phyloP scores from a whole-genome alignment of 345 rosid genomes.

The Acer campestre region DNA sequence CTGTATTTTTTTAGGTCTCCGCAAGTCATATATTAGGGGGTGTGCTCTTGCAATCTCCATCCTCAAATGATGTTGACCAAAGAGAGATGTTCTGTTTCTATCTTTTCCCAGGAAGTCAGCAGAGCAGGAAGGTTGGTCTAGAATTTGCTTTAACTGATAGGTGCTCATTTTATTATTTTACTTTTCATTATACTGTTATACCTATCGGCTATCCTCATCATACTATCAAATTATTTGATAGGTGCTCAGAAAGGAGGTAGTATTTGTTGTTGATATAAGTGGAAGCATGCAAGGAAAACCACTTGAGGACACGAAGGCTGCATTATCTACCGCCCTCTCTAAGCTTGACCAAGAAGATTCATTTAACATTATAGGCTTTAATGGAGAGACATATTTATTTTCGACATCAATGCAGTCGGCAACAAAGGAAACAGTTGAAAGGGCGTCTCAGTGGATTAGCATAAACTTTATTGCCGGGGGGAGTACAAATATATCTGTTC shows the following conservation, averaged over 20 bases:
- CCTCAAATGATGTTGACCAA: slow-evolving; percentile 71
- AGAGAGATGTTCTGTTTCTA: slow-evolving; percentile 75
- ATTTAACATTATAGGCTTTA: slow-evolving; percentile 81
- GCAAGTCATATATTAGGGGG: slow-evolving; percentile 64
- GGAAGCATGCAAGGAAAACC: slow-evolving; percentile 84
- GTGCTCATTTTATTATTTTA: not conserved
- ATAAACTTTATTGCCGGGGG: slow-evolving; percentile 60
- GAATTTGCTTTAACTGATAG: slow-evolving; percentile 6
- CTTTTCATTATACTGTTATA: slow-evolving; percentile 16
- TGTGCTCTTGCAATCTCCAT: slow-evolving; percentile 78
- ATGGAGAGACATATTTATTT: slow-evolving; percentile 62
- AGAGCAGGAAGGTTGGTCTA: slow-evolving; percentile 54
- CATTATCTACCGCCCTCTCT: slow-evolving; percentile 55
- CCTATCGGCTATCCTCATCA: slow-evolving; percentile 28
- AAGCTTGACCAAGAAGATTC: slow-evolving; percentile 71
- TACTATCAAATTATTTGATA: slow-evolving; percentile 31
- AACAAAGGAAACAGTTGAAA: slow-evolving; percentile 59
- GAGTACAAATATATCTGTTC: slow-evolving; percentile 68
- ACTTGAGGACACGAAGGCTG: slow-evolving; percentile 68
- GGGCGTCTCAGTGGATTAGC: slow-evolving; percentile 71
- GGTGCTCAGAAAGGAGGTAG: slow-evolving; percentile 75
- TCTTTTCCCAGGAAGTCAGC: slow-evolving; percentile 73
- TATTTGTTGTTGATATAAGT: slow-evolving; percentile 89
- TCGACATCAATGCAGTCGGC: slow-evolving; percentile 71
- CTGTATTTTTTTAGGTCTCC: slow-evolving; percentile 48